Base-by-base conservation (phyloP, 345 rosid species). In the Populus ilicifolia region DNA sequence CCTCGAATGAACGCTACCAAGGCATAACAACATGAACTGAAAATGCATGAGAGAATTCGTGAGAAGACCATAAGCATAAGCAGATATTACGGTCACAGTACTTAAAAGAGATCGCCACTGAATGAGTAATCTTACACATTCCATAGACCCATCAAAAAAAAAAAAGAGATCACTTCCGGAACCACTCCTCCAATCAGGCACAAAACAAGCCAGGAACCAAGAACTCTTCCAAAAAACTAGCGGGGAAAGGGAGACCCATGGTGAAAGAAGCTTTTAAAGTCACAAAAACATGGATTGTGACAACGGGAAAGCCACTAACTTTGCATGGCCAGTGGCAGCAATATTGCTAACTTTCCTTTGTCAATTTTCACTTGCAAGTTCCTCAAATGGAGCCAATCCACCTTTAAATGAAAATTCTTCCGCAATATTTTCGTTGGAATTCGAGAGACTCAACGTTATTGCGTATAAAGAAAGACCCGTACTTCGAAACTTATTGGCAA, bases 291-390 rank as follows among this genome's bases (percentile, higher is more conserved):
- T 11, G 21, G 65, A 35, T 63, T 18, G 64, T 13, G 63, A 48
- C 38, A 65, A 21, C 41, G 64, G 13, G n/a, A 20, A 74, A 71
- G 75, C 46, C 79, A 30, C 64, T 72, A 64, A 52, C 39, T 50
- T 80, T 75, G 67, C 76, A 56, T 67, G 74, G 79, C 48, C 67
- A 8, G 13, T 27, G 35, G 54, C 66, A 74, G 33, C 76, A 70
- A 80, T 59, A 54, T 65, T 80, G 70, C 72, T 67, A 29, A 69
- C 30, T 56, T 50, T 30, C 18, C 73, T 11, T 73, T 56, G 54
- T 54, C 70, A 25, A 46, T 18, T 69, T 35, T 33, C 69, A 61
- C 29, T 64, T 33, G 1, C 36, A 71, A n/a, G 23, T 21, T 73
- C 48, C 69, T 64, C 62, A 73, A 70, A 79, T 23, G 41, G 75